Evolutionary conservation across 176 grass and related monocot species (phyloP), one percentile per base, ranked within the genome.

Genomic region (Guadua angustifolia): DNA sequence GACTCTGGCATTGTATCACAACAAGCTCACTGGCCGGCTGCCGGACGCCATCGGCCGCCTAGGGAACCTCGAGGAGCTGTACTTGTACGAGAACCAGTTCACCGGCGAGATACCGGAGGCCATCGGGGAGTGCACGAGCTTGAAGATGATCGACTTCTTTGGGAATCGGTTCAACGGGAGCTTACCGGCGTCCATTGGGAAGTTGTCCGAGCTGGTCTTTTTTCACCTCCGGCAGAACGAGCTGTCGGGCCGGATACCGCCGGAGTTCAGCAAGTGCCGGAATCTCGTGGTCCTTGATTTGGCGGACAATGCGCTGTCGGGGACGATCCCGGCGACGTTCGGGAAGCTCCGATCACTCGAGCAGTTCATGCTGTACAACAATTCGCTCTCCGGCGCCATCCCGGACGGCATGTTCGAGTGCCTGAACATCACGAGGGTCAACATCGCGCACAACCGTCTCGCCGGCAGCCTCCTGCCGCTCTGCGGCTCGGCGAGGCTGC

Each of bases 341-440:
- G 91, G 86, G 46, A 77, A 87, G 66, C 81, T 99, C 79, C 76
- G 73, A 19, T 81, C 93, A 1, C 96, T 99, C n/a, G 44, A 95
- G 80, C 91, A 94, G 81, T 85, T 95, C 66, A 99, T 99, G 96
- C 32, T 95, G 68, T 99, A 99, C 89, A 99, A 99, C 83, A 99
- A 99, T 73, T 95, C 96, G 2, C 87, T 99, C 33, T 73, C 91
- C 64, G 96, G 96, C 39, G 71, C 61, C 74, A 52, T 99, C 40
- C 96, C 96, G 0, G 93, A 94, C 29, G 86, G 78, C 69, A 92
- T 99, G 96, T 94, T 99, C 81, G 83, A 92, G 83, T 99, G 96
- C 85, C 83, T 89, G 50, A 99, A 99, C 88, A 94, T 99, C 62
- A 95, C 96, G 5, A 81, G 93, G 66, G 86, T 95, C 69, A 99